phyloP scores from a whole-genome alignment of 768 basidiomycete genomes.

The Sporobolomyces pararoseus region DNA sequence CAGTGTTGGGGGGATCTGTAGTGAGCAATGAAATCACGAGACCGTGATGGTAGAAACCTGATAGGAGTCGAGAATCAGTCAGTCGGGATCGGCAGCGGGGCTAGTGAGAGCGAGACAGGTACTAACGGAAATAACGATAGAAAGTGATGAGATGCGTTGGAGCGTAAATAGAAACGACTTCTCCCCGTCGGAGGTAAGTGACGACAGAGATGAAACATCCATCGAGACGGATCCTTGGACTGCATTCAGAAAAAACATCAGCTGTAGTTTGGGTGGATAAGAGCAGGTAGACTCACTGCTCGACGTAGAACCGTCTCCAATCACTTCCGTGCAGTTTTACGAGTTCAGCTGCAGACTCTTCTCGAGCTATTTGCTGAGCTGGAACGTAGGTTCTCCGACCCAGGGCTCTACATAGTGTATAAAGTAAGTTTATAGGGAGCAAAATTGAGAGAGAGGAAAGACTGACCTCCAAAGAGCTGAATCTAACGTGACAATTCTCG shows the following conservation, averaged over 20 bases:
- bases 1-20: constrained; percentile 37
- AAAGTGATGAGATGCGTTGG: constrained; percentile 44
- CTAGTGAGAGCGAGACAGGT: background rate
- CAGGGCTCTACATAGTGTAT: no score
- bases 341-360: constrained; percentile 7
- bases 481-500: constrained; percentile 32
- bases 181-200: constrained; percentile 43
- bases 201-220: constrained; percentile 44
- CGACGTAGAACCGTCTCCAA: constrained; percentile 44
- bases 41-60: constrained; percentile 44
- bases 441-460: no score
- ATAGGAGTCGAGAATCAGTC: background rate
- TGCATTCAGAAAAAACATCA: background rate
- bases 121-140: constrained; percentile 40
- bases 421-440: no score
- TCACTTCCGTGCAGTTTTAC: constrained; percentile 35
- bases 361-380: constrained; percentile 31
- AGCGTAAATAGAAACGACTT: constrained; percentile 27
- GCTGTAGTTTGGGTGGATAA: no score
- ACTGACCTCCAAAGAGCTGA: constrained; percentile 28
- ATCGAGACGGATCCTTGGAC: constrained; percentile 43
- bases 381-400: constrained; percentile 21
- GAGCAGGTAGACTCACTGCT: constrained; percentile 34
- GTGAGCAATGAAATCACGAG: constrained; percentile 44
- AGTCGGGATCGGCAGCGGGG: background rate